Evolutionary conservation across 1,284 basidiomycete genomes (phyloP).

Genomic region (Boletus sp.): DNA sequence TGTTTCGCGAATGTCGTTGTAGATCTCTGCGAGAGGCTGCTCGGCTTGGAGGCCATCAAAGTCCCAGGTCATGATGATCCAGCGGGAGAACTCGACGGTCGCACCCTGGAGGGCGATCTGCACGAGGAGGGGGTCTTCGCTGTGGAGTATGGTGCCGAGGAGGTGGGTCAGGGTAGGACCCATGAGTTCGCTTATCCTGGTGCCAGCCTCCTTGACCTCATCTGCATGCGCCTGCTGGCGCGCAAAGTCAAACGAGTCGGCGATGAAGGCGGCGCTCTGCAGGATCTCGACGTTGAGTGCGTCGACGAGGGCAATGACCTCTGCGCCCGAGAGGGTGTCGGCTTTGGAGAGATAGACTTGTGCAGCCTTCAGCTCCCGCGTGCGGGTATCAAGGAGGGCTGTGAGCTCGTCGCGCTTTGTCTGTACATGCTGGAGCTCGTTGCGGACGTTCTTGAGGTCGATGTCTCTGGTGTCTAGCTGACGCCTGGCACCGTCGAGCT

Average conservation of each 20-base stretch:
- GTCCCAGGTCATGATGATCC: conserved; percentile 55
- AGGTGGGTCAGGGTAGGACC: conserved; percentile 42
- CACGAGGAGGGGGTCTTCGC: conserved; percentile 50
- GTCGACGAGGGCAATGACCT: conserved; percentile 50
- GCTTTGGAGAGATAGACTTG: conserved; percentile 50
- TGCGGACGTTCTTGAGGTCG: conserved; percentile 33
- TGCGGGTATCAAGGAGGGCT: conserved; percentile 45
- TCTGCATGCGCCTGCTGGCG: conserved; percentile 33
- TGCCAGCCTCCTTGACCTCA: conserved; percentile 38
- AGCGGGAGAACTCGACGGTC: conserved; percentile 47
- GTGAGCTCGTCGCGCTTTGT: conserved; percentile 39
- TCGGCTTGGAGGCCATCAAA: conserved; percentile 50
- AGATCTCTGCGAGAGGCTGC: conserved; percentile 47
- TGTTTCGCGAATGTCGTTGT: conserved; percentile 47
- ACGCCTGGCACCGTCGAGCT: conserved; percentile 24
- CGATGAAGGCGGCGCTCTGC: conserved; percentile 51
- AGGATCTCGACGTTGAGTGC: conserved; percentile 53
- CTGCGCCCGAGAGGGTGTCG: conserved; percentile 49
- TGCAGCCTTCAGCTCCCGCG: conserved; percentile 49
- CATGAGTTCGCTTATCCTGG: conserved; percentile 42
- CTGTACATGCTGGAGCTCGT: conserved; percentile 32
- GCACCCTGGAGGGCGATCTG: conserved; percentile 56
- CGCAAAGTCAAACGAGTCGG: conserved; percentile 47
- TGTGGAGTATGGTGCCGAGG: conserved; percentile 40
- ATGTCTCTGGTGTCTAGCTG: conserved; percentile 31